phyloP scores from a whole-genome alignment of 2,329 filamentous ascomycete species.

The Plectosphaerella plurivora region DNA sequence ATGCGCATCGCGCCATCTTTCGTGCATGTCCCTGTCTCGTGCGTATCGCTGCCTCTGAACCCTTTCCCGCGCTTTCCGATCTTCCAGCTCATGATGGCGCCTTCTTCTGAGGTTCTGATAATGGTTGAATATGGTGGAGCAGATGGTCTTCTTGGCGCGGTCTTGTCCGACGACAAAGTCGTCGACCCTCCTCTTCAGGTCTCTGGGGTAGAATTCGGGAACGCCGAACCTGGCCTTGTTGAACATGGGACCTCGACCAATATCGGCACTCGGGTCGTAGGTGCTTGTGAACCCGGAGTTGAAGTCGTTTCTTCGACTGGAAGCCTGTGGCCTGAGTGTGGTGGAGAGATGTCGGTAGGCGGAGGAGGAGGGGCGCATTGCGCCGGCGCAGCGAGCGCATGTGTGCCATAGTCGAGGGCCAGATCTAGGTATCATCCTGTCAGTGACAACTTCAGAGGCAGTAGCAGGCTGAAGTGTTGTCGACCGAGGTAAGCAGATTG shows the following conservation, averaged over 20 bases:
- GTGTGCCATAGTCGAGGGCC: constrained; percentile 2
- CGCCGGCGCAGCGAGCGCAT: constrained; percentile 9
- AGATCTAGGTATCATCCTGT: not conserved
- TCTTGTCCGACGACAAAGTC: constrained; percentile 97
- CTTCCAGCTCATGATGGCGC: constrained; percentile 69
- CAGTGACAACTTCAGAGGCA: not conserved
- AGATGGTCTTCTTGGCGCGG: constrained; percentile 88
- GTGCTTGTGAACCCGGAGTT: constrained; percentile 54
- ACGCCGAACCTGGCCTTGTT: constrained; percentile 53
- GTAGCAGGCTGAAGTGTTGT: too few species aligned
- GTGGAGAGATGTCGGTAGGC: constrained; percentile 5
- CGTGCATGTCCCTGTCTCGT: constrained; percentile 58
- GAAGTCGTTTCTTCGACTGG: constrained; percentile 38
- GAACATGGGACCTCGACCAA: constrained; percentile 57
- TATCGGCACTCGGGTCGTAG: constrained; percentile 51
- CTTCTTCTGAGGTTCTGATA: constrained; percentile 83
- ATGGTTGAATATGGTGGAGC: constrained; percentile 92
- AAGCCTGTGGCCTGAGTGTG: not conserved
- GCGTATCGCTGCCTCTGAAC: constrained; percentile 66
- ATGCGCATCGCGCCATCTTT: constrained; percentile 56
- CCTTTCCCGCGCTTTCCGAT: constrained; percentile 56
- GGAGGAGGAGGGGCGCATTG: constrained; percentile 22
- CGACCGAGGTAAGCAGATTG: too few species aligned
- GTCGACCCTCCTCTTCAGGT: constrained; percentile 86
- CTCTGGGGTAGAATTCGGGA: constrained; percentile 59